Conservation (phyloP, 257 asterid species). For the Solanum chilense region DNA sequence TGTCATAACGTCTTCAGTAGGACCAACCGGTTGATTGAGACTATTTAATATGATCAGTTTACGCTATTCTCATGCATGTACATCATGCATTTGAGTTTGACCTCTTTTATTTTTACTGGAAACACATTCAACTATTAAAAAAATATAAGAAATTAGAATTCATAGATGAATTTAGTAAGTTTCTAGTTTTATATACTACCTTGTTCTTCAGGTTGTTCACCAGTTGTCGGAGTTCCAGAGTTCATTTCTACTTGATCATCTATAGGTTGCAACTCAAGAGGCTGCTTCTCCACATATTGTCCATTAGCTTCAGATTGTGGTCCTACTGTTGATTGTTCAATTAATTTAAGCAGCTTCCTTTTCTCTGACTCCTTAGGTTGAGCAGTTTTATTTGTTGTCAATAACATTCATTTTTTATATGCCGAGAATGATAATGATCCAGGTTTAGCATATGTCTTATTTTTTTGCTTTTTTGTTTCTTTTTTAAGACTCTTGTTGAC, state of each 20-base stretch:
- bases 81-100: not conserved
- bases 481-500: too few species aligned
- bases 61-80: not conserved
- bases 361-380: too few species aligned
- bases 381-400: too few species aligned
- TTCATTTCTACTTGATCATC: not conserved
- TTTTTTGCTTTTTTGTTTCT: too few species aligned
- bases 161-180: not conserved
- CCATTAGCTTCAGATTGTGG: too few species aligned
- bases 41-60: not conserved
- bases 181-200: not conserved
- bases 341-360: too few species aligned
- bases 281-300: not conserved
- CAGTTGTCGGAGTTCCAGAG: not conserved
- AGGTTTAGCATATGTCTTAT: too few species aligned
- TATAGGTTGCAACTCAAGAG: not conserved
- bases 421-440: too few species aligned
- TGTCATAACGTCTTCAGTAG: not conserved
- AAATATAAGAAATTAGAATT: not conserved
- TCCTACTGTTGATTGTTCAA: too few species aligned
- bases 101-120: not conserved
- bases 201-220: not conserved
- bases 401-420: too few species aligned
- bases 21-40: not conserved
- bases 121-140: not conserved